These are phyloP conservation scores for Heterobasidion occidentale DNA, from an alignment of 1,284 basidiomycete species.

Conservation along the genomic window DNA sequence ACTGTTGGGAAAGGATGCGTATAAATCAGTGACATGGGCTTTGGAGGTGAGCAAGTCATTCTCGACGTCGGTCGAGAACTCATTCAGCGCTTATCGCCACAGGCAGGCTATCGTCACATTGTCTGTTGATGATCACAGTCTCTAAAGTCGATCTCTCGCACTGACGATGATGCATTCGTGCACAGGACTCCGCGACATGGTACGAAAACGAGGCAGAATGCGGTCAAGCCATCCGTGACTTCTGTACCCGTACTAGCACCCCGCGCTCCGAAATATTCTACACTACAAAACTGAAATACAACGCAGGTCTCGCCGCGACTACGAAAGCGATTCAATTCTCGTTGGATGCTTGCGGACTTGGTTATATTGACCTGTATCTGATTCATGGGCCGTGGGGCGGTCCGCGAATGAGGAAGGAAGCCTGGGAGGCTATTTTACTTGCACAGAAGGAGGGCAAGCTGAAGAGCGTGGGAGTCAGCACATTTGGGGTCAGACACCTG, in stretches of 20 bases:
- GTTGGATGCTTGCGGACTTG: constrained; percentile 43
- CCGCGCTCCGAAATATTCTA: constrained; percentile 56
- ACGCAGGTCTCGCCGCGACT: constrained; percentile 43
- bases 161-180: constrained; percentile 6
- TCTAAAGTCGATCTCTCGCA: neutral
- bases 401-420: constrained; percentile 38
- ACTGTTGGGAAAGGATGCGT: constrained; percentile 48
- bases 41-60: constrained; percentile 37
- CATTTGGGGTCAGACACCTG: constrained; percentile 62
- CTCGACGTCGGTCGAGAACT: neutral
- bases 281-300: constrained; percentile 62
- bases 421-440: constrained; percentile 49
- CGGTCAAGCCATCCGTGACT: constrained; percentile 53
- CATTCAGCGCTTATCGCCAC: constrained; percentile 2
- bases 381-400: constrained; percentile 61
- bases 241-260: constrained; percentile 34
- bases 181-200: constrained; percentile 52
- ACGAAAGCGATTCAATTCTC: constrained; percentile 46
- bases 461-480: constrained; percentile 64
- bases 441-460: constrained; percentile 54
- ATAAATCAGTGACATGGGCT: constrained; percentile 51
- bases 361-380: constrained; percentile 63
- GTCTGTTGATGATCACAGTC: constrained; percentile 29
- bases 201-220: constrained; percentile 64
- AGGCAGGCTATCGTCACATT: constrained; percentile 63